Evolutionary conservation across 192 early-diverging fungal genomes (phyloP).

Genomic region (Cetraspora pellucida): DNA sequence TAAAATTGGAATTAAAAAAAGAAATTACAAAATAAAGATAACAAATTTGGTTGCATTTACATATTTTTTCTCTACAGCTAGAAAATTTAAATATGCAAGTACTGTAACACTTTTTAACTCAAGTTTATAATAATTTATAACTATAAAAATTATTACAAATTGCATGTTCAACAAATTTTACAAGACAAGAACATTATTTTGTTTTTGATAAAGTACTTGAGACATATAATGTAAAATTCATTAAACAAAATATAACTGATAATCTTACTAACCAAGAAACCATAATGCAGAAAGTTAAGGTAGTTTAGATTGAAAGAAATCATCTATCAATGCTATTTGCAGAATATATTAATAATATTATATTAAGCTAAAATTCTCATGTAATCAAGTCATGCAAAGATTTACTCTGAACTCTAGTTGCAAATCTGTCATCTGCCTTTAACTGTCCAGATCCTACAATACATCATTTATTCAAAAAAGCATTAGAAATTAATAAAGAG

Average conservation of each 20-base stretch:
- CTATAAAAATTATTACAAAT: not conserved
- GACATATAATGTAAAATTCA: not conserved
- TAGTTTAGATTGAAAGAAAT: not conserved
- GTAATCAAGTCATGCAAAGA: no score
- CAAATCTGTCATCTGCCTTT: no score
- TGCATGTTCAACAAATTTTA: slow-evolving; percentile 11
- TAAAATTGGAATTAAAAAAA: no score
- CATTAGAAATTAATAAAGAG: no score
- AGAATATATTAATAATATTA: no score
- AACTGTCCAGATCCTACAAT: no score
- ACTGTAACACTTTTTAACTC: not conserved
- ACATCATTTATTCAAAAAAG: no score
- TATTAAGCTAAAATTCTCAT: no score
- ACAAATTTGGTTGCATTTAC: not conserved
- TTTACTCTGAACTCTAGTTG: no score
- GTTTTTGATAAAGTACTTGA: slow-evolving; percentile 15
- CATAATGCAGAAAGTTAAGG: not conserved
- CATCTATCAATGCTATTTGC: no score
- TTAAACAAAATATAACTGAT: slow-evolving; percentile 26
- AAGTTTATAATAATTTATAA: not conserved
- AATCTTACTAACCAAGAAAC: not conserved
- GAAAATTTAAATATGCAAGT: not conserved
- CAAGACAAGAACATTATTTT: not conserved
- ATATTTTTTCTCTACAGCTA: not conserved
- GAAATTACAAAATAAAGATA: no score